Evolutionary conservation across 176 grass and related monocot genomes (phyloP), one percentile per base, ranked within the genome.

Genomic region (Avena eriantha): DNA sequence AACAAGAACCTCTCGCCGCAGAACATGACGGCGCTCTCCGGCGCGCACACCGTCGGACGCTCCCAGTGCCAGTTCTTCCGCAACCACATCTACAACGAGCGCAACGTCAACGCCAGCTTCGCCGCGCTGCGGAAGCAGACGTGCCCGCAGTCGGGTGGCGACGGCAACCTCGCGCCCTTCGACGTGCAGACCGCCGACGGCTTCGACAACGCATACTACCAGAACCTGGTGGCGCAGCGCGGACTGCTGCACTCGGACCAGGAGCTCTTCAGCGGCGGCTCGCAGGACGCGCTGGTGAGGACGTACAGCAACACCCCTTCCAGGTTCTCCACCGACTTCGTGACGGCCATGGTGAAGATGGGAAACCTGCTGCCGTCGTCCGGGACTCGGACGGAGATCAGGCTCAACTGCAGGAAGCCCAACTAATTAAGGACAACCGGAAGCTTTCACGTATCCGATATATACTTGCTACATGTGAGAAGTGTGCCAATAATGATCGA

Each of bases 1-100:
- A 87, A 68, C 60, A 77, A 98, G 74, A 82, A 74, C 14, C 89
- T 98, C 33, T 63, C 39, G 11, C 48, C 93, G 24, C 86, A 80
- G 17, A 93, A 98, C 89, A 93, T 98, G 95, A 95, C 93, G 64
- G 93, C 91, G 68, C 93, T 98, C 9, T 98, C 95, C 14, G 89
- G 95, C 4, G 93, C 87, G 43, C 95, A 95, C 91, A 95, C 93
- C 86, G 76, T 98, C 84, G 96, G 91, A 4, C 78, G 83, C 7
- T 74, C 91, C 10, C 93, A 82, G 59, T 98, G 95, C 87, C 36
- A 48, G 46, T 90, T 82, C 85, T 98, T 98, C 87, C 85, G 87
- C 58, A 58, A 1, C 88, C 95, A n/a, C 87, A 98, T 98, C 93
- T 93, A 93, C 86, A 85, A 18, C 33, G 90, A 98, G 87, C 0